Conservation (phyloP, 176 grass and related monocot genomes). For the bread wheat (Triticum aestivum) region DNA sequence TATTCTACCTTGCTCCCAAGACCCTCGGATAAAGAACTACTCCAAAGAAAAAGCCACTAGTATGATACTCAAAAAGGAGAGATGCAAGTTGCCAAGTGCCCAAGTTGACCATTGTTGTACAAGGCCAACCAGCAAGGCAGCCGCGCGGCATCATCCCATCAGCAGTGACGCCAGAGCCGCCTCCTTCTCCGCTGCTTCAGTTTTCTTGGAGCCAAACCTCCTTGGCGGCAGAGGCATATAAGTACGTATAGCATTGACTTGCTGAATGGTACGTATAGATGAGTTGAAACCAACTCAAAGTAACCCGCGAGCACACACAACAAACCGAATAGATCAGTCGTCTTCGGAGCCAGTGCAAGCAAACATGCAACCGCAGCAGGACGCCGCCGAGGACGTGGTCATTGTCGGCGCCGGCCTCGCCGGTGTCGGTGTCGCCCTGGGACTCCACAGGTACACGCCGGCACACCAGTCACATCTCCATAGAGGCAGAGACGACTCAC, state of each 20-base stretch:
- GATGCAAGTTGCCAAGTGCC: not conserved
- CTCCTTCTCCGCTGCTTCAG: not conserved
- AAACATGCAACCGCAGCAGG: not conserved
- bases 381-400: conserved; percentile 45
- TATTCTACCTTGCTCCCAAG: not conserved
- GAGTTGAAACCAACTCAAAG: not conserved
- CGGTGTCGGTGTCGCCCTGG: conserved; percentile 43
- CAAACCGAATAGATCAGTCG: not conserved
- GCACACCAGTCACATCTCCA: not conserved
- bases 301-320: not conserved
- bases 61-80: not conserved
- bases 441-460: conserved; percentile 43
- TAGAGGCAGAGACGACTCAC: no score
- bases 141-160: not conserved
- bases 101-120: not conserved
- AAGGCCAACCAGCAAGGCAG: not conserved
- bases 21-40: not conserved
- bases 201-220: not conserved
- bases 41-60: not conserved
- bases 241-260: not conserved
- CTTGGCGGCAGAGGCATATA: not conserved
- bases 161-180: not conserved
- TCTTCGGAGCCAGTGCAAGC: not conserved
- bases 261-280: not conserved
- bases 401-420: conserved; percentile 51